Conservation (phyloP, 768 basidiomycete genomes). For the Hericium rajendrae region DNA sequence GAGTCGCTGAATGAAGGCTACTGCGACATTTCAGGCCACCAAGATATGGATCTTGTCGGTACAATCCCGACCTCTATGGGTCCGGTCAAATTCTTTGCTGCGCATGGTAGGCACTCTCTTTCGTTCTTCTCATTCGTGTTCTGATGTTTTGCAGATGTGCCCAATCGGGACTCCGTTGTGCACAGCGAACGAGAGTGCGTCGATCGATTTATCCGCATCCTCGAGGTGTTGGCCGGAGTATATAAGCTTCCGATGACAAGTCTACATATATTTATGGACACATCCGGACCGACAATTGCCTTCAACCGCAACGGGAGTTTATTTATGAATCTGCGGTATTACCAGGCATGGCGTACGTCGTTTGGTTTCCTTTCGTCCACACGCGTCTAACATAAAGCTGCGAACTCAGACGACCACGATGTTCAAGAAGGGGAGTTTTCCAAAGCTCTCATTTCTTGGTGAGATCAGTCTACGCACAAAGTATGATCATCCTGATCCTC, state of each 20-base stretch:
- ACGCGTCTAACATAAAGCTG: not conserved
- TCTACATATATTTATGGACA: conserved; percentile 83
- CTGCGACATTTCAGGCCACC: conserved; percentile 65
- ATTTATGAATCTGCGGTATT: conserved; percentile 83
- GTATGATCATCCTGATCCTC: not conserved
- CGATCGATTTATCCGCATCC: conserved; percentile 63
- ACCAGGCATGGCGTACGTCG: conserved; percentile 78
- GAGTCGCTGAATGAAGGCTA: conserved; percentile 76
- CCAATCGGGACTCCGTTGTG: conserved; percentile 40
- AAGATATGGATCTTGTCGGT: conserved; percentile 57
- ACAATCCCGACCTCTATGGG: conserved; percentile 3
- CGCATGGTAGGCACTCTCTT: conserved; percentile 4
- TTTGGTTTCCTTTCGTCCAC: not conserved
- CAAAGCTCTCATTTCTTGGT: conserved; percentile 80
- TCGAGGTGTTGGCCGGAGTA: conserved; percentile 54
- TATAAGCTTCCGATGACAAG: conserved; percentile 68
- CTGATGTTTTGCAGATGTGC: conserved; percentile 38
- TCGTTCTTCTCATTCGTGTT: not conserved
- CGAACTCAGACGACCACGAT: conserved; percentile 54
- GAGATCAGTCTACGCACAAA: not conserved
- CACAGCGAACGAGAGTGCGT: conserved; percentile 43
- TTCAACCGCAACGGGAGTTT: conserved; percentile 88
- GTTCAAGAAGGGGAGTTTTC: conserved; percentile 42
- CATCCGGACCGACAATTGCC: conserved; percentile 73
- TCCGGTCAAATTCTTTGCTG: not conserved